A percentile compares a stretch with the other conserved stretches of the same genome.
These are phyloP conservation scores for Pseudofabraea citricarpa DNA, from an alignment of 2,329 filamentous ascomycete genomes.

Conservation along the genomic window DNA sequence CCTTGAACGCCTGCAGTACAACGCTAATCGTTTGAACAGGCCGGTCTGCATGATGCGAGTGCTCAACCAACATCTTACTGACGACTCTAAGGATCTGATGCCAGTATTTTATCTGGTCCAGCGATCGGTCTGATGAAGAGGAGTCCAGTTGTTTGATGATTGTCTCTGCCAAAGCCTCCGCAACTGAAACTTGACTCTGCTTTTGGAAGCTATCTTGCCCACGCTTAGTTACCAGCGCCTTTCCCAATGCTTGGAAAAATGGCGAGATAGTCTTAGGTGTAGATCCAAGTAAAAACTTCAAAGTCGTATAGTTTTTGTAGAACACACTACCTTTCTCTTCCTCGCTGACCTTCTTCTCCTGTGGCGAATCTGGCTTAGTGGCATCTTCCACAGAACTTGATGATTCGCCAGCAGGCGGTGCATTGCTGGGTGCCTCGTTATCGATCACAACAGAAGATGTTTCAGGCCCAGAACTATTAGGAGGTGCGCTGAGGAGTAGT, in stretches of 20 bases:
- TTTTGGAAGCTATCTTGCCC: conserved; percentile 58
- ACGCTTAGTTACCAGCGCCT: conserved; percentile 71
- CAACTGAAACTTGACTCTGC: conserved; percentile 49
- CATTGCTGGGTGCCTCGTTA: conserved; percentile 1
- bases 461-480: background rate
- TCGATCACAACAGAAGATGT: background rate
- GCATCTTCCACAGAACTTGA: conserved; percentile 1
- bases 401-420: background rate
- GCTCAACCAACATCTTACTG: conserved; percentile 74
- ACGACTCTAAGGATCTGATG: conserved; percentile 75
- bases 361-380: conserved; percentile 32
- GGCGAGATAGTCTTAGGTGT: conserved; percentile 76
- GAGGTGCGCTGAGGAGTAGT: conserved; percentile 40
- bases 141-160: conserved; percentile 61
- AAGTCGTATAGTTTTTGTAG: conserved; percentile 72
- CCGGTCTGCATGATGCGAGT: conserved; percentile 30
- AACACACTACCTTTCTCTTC: conserved; percentile 35
- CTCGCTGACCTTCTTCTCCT: conserved; percentile 20
- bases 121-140: conserved; percentile 37
- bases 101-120: conserved; percentile 72
- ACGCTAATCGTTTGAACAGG: conserved; percentile 59
- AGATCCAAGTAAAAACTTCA: conserved; percentile 73
- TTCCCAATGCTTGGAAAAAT: conserved; percentile 82
- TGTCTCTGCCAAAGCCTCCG: conserved; percentile 65
- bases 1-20: conserved; percentile 82